Evolutionary conservation across 2,329 filamentous ascomycete species (phyloP), one percentile per base, ranked within the genome.

Genomic region (Lasiodiplodia sp.): DNA sequence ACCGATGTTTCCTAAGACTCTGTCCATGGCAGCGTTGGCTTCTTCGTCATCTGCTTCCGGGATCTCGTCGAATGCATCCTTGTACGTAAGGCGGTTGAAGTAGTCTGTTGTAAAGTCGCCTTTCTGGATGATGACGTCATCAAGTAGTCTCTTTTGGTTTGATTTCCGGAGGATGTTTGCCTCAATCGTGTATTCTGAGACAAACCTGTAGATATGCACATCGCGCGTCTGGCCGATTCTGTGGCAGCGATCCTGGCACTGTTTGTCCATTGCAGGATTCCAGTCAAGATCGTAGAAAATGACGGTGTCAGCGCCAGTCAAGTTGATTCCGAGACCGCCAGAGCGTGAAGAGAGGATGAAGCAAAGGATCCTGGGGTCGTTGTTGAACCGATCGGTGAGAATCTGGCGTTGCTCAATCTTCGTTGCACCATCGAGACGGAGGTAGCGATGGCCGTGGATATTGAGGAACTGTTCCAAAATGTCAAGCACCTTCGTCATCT

Each of bases 191-290:
- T 84, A 83, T 72, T 86, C 84, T 69, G 77, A 80, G 67, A 86
- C 84, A 72, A 86, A 84, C 69, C 85, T 93, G 82, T 98, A 99
- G 69, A 99, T 98, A 79, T 98, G 95, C 38, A 99, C 96, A 78
- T 99, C 96, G 37, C 96, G 91, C 0, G 96, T 98, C 80, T 99
- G 96, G 1, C 96, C 96, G 73, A 99, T 99, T 72, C 96, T 93
- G 82, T 99, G 96, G 75, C 93, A 96, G 75, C 96, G 89, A 78
- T 99, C 96, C 81, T 99, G 96, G 75, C 96, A 99, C 80, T 99
- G 96, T 80, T 97, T 97, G 83, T 99, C 96, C 96, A 99, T 99
- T 64, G 96, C 96, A 0, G 96, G 96, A 75, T 99, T 99, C 96
- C 96, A 99, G 78, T 99, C 96, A 69, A 98, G 90, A 76, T 99